Evolutionary conservation across 768 basidiomycete species (phyloP).

Genomic region (Glaciozyma antarctica): DNA sequence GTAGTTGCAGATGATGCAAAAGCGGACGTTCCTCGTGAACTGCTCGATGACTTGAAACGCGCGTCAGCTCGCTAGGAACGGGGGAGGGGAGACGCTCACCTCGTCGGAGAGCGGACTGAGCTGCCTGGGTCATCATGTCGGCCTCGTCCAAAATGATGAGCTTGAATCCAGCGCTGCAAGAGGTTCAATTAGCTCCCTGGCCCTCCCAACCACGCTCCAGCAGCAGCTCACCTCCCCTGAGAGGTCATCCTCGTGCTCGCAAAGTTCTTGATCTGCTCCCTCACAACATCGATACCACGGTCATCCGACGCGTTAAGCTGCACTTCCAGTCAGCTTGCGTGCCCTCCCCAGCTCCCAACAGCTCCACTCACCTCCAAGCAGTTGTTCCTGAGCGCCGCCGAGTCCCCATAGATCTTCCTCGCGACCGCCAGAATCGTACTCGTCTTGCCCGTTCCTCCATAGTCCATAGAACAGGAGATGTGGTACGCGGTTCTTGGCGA

Average conservation of each 20-base stretch:
- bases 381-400: constrained; percentile 62
- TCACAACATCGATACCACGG: constrained; percentile 94
- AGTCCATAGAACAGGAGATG: constrained; percentile 96
- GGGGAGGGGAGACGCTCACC: constrained; percentile 36
- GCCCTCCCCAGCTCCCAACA: not conserved
- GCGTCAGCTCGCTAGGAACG: not conserved
- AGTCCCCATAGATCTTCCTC: constrained; percentile 76
- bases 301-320: constrained; percentile 97
- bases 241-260: constrained; percentile 77
- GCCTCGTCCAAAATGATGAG: constrained; percentile 97
- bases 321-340: not conserved
- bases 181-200: not conserved
- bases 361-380: constrained; percentile 69
- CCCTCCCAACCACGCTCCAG: not conserved
- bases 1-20: constrained; percentile 99
- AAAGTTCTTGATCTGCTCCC: constrained; percentile 98
- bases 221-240: constrained; percentile 17
- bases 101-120: constrained; percentile 89
- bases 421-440: constrained; percentile 94
- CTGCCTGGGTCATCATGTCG: constrained; percentile 99
- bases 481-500: constrained; percentile 84
- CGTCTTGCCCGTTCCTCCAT: constrained; percentile 95
- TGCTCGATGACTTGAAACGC: constrained; percentile 70
- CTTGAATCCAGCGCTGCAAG: constrained; percentile 75
- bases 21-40: constrained; percentile 95